These are phyloP conservation scores for Fraxinus baroniana DNA, from an alignment of 305 asterid species.

Conservation along the genomic window DNA sequence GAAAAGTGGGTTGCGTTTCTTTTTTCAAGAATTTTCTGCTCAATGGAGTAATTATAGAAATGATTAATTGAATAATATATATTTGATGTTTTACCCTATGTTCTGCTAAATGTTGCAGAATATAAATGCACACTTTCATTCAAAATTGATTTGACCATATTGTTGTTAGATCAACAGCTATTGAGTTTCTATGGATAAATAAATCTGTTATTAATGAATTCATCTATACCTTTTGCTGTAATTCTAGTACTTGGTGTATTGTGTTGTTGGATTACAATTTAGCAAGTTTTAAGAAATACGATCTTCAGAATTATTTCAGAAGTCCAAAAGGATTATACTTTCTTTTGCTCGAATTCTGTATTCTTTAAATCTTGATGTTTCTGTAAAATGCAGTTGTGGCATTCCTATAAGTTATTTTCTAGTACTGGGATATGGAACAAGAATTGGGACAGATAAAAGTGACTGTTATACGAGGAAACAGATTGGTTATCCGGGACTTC, in stretches of 20 bases:
- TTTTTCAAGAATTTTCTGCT: background rate
- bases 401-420: background rate
- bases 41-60: background rate
- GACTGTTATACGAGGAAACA: constrained; percentile 37
- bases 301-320: background rate
- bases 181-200: background rate
- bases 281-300: background rate
- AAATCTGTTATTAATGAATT: background rate
- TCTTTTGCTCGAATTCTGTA: background rate
- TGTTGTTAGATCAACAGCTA: background rate
- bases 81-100: background rate
- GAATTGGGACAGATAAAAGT: constrained; percentile 39
- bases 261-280: background rate
- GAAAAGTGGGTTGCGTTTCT: background rate
- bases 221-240: background rate
- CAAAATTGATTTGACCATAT: background rate
- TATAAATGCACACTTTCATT: background rate
- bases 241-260: background rate
- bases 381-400: constrained; percentile 24
- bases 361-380: background rate
- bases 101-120: background rate
- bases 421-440: constrained; percentile 34
- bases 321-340: background rate
- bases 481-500: constrained; percentile 46
- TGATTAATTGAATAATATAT: background rate